Evolutionary conservation across 257 asterid species (phyloP).

Genomic region (Catharanthus roseus): DNA sequence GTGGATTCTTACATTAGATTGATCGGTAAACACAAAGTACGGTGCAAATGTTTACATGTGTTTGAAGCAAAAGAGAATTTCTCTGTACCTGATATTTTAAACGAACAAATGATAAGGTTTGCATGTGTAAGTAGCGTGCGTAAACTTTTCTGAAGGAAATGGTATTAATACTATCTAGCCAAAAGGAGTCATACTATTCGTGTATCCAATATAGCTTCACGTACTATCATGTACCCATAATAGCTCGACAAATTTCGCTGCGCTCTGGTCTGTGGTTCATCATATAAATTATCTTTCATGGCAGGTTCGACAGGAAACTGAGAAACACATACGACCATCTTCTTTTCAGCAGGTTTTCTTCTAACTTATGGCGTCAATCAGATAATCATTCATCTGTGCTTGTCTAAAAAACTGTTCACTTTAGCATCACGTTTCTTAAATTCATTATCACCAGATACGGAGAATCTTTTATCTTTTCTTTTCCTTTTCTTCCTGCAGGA

Average conservation of each 20-base stretch:
- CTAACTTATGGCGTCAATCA: background rate
- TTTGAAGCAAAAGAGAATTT: background rate
- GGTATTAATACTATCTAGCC: background rate
- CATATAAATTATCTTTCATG: slow-evolving; percentile 18
- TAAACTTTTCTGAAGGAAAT: background rate
- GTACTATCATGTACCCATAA: too few relatives aligned
- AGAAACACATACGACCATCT: slow-evolving; percentile 85
- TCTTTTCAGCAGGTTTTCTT: slow-evolving; percentile 83
- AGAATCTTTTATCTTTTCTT: slow-evolving; percentile 8
- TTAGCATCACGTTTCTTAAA: background rate
- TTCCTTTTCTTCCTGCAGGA: slow-evolving; percentile 49
- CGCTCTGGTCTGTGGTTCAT: background rate
- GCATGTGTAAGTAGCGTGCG: background rate
- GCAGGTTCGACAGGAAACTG: slow-evolving; percentile 96
- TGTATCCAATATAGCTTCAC: background rate
- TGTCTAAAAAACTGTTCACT: background rate
- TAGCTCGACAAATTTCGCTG: background rate
- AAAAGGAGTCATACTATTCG: background rate
- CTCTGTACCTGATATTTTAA: background rate
- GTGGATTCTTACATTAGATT: too few relatives aligned
- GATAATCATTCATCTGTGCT: background rate
- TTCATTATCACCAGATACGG: background rate
- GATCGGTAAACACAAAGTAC: background rate
- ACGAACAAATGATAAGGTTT: background rate
- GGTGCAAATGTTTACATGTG: background rate